A percentile compares a stretch with the other conserved stretches of the same genome.
These are phyloP conservation scores for Trebouxia sp. DNA, from an alignment of 139 green algal genomes.

Conservation along the genomic window DNA sequence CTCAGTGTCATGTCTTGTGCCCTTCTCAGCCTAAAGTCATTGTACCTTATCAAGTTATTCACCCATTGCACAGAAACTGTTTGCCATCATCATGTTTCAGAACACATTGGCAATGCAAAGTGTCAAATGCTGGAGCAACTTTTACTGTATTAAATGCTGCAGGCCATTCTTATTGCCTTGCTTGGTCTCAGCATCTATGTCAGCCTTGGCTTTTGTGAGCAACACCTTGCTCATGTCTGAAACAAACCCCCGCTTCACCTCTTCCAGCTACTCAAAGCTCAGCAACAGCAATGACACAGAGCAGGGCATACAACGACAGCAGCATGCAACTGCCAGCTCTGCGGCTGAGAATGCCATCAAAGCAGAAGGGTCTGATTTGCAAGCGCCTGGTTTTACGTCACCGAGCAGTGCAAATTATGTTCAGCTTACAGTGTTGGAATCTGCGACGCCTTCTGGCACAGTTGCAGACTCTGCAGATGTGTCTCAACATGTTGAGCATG, in stretches of 20 bases:
- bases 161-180: conserved; percentile 72
- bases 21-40: too few relatives aligned
- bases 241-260: conserved; percentile 46
- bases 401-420: neutral
- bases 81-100: neutral
- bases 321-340: neutral
- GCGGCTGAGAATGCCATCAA: neutral
- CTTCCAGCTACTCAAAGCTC: neutral
- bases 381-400: neutral
- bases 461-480: neutral
- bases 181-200: conserved; percentile 42
- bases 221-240: conserved; percentile 54
- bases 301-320: neutral
- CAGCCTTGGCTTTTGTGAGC: conserved; percentile 35
- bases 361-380: neutral
- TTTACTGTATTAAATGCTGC: neutral
- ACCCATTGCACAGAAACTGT: neutral
- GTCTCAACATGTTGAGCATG: neutral
- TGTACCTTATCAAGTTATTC: too few relatives aligned
- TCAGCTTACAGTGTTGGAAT: neutral
- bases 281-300: neutral
- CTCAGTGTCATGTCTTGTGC: too few relatives aligned
- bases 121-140: neutral
- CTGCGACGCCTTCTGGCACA: too few relatives aligned
- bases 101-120: neutral